Conservation (phyloP, 2,329 filamentous ascomycete genomes). For the Trichoderma sp. region DNA sequence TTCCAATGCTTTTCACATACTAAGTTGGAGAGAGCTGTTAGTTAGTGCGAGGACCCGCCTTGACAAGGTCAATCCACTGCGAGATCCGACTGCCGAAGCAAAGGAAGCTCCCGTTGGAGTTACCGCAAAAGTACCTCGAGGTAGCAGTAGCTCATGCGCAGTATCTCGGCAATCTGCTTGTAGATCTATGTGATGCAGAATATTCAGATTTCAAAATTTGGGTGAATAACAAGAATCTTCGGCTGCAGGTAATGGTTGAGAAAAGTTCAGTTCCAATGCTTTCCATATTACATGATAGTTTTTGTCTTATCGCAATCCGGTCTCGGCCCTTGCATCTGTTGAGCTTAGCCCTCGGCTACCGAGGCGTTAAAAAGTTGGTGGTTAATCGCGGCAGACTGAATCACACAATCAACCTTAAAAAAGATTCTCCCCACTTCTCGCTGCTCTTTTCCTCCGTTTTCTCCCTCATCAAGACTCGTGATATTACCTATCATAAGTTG, state of each 20-base stretch:
- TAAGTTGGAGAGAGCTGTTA: not conserved
- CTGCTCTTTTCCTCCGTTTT: not conserved
- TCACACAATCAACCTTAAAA: not conserved
- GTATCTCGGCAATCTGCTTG: not conserved
- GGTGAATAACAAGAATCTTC: not conserved
- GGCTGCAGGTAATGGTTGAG: not conserved
- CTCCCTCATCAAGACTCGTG: no score
- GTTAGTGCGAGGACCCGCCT: not conserved
- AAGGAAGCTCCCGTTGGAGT: not conserved
- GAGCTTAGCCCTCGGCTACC: constrained; percentile 9
- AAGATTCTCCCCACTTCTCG: constrained; percentile 7
- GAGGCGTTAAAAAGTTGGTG: not conserved
- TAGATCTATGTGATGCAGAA: not conserved
- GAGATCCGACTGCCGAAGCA: constrained; percentile 12
- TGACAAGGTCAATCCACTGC: not conserved
- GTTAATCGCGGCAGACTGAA: constrained; percentile 9
- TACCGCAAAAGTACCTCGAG: not conserved
- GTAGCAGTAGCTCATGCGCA: not conserved
- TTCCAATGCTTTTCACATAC: not conserved
- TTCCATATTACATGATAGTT: not conserved
- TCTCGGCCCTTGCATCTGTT: not conserved
- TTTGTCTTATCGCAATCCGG: not conserved
- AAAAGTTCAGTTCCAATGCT: not conserved
- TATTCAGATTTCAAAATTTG: not conserved
- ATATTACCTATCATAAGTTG: not conserved